Base-by-base conservation (phyloP, 2,329 filamentous ascomycete genomes). In the Septoria petroselini region DNA sequence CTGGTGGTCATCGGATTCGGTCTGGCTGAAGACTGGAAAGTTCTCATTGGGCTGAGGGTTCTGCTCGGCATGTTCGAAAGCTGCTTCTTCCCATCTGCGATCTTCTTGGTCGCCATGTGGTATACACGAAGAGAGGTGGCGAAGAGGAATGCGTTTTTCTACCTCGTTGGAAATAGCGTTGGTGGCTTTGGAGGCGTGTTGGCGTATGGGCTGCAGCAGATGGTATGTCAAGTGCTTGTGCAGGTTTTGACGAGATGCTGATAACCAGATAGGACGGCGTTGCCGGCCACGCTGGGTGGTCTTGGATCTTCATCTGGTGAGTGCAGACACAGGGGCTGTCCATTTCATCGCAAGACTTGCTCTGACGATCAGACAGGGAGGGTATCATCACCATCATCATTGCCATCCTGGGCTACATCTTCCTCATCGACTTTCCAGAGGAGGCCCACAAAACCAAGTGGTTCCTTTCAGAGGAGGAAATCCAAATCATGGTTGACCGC, bases 61-160 rank as follows among this genome's bases (percentile, higher is more conserved):
- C 54, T 71, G 35, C 62, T 72, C 4, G 68, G 68, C 39, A 43
- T 55, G 7, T 54, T 67, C 1, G 64, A 64, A 4, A 67, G 68
- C 17, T 57, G 62, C 23, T 61, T 63, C 25, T 49, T 48, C 9
- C 45, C 45, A 1, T 41, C 23, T 30, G 45, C 45, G 3, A 33
- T 40, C 12, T 48, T 48, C n/a, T 39, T 48, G 12, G 45, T 48
- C 3, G 38, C 39, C 19, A 41, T 41, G 39, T 48, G 45, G 38
- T 48, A 41, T 41, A 39, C 45, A 1, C 38, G 45, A 8, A 31
- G 39, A 14, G 45, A 48, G 19, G 27, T 48, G 14, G 45, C 45
- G 6, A 48, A 38, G 23, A 18, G 37, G n/a, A 48, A 48, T 25
- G 45, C 45, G 3, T 31, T 41, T 17, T 48, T 48, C 25, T 48